These are phyloP conservation scores for Uncinocarpus reesii DNA, from an alignment of 2,329 filamentous ascomycete species.

Conservation along the genomic window DNA sequence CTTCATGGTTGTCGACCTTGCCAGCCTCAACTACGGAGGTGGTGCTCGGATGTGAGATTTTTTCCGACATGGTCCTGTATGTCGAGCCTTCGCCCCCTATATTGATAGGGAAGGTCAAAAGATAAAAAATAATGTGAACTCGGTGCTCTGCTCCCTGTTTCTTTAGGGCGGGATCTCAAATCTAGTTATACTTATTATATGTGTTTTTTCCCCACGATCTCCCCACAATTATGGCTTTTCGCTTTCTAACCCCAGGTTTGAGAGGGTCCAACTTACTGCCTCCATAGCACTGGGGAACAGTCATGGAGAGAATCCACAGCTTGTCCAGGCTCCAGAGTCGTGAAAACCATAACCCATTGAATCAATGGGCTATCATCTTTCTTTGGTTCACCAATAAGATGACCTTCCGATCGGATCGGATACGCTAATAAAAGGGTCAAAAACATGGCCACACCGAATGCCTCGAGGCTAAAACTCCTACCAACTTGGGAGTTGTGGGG, in stretches of 20 bases:
- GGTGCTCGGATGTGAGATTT: background rate
- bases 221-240: background rate
- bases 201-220: background rate
- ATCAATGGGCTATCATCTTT: background rate
- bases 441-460: background rate
- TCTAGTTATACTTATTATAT: too few relatives aligned
- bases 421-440: background rate
- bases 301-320: background rate
- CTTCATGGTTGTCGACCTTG: background rate
- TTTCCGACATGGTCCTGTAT: background rate
- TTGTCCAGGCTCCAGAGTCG: background rate
- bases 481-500: too few relatives aligned
- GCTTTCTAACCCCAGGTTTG: background rate
- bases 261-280: too few relatives aligned
- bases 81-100: background rate
- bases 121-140: too few relatives aligned
- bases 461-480: background rate
- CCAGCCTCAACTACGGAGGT: background rate
- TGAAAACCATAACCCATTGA: background rate
- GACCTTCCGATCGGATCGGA: conserved; percentile 2
- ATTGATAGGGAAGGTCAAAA: too few relatives aligned
- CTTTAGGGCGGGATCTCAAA: background rate
- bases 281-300: too few relatives aligned
- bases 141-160: background rate
- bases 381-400: too few relatives aligned